These are phyloP conservation scores for Trichoderma oligosporum DNA, from an alignment of 2,329 filamentous ascomycete species.

Conservation along the genomic window DNA sequence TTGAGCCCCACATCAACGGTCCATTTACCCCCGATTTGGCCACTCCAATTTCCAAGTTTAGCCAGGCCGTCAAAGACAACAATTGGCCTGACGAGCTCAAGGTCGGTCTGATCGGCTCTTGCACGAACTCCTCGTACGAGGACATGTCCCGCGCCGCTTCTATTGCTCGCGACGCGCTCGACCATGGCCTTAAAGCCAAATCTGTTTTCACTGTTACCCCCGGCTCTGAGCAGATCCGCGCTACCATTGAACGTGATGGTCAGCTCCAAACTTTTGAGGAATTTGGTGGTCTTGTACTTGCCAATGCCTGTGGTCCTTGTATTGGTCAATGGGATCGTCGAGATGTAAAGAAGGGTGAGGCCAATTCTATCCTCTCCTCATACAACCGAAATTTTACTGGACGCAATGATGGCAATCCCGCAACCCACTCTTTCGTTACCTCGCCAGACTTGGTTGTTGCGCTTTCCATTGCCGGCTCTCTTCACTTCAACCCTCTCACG, in stretches of 20 bases:
- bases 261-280: slow-evolving; percentile 94
- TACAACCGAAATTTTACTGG: slow-evolving; percentile 99
- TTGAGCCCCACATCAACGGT: slow-evolving; percentile 98
- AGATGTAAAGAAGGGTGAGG: slow-evolving; percentile 90
- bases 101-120: slow-evolving; percentile 94
- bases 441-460: slow-evolving; percentile 88
- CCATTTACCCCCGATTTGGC: slow-evolving; percentile 98
- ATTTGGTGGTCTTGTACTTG: slow-evolving; percentile 89
- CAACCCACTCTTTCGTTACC: slow-evolving; percentile 88
- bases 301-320: slow-evolving; percentile 90
- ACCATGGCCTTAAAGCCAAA: slow-evolving; percentile 93
- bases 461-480: slow-evolving; percentile 74
- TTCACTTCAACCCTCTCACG: slow-evolving; percentile 92
- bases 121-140: slow-evolving; percentile 84
- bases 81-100: slow-evolving; percentile 95
- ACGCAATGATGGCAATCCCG: slow-evolving; percentile 93
- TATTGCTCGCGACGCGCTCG: slow-evolving; percentile 84
- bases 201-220: slow-evolving; percentile 91
- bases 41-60: slow-evolving; percentile 96
- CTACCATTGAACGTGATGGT: slow-evolving; percentile 85
- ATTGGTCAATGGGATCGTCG: slow-evolving; percentile 93
- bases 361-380: slow-evolving; percentile 96
- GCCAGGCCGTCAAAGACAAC: slow-evolving; percentile 88
- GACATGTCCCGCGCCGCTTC: slow-evolving; percentile 93
- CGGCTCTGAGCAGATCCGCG: slow-evolving; percentile 93